A percentile compares a stretch with the other conserved stretches of the same genome.
Conservation (phyloP, 495 filamentous ascomycete species). For the Extremus antarcticus region DNA sequence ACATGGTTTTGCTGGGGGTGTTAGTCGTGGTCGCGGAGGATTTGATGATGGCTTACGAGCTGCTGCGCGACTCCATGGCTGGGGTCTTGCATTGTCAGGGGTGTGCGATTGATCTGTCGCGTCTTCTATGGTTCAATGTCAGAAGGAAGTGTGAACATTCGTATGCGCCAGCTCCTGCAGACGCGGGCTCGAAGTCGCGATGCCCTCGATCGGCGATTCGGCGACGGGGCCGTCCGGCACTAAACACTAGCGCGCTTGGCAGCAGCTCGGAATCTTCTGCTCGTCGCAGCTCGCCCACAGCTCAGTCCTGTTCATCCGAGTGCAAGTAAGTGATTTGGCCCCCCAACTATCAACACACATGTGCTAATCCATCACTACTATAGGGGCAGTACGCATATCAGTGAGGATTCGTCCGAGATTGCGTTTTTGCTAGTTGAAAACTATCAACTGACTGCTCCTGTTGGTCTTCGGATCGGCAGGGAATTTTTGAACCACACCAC, state of each 20-base stretch:
- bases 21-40: background rate
- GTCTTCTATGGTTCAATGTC: too few relatives aligned
- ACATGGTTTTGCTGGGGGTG: slow-evolving; percentile 44
- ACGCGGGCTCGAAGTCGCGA: too few relatives aligned
- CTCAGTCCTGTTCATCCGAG: slow-evolving; percentile 2
- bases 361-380: background rate
- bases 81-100: slow-evolving; percentile 18
- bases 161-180: too few relatives aligned
- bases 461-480: slow-evolving; percentile 37
- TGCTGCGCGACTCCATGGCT: slow-evolving; percentile 14
- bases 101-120: background rate
- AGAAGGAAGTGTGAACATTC: too few relatives aligned
- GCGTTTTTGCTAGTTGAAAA: slow-evolving; percentile 50
- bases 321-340: background rate
- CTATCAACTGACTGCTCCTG: slow-evolving; percentile 33
- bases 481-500: slow-evolving; percentile 36
- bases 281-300: too few relatives aligned
- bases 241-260: too few relatives aligned
- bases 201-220: too few relatives aligned
- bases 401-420: slow-evolving; percentile 46
- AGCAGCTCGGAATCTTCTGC: too few relatives aligned
- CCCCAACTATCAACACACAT: background rate
- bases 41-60: slow-evolving; percentile 8
- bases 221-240: too few relatives aligned
- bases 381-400: slow-evolving; percentile 44